A percentile compares a stretch with the other conserved stretches of the same genome.
These are phyloP conservation scores for Lathyrus tuberosus DNA, from an alignment of 306 rosid genomes.

Conservation along the genomic window DNA sequence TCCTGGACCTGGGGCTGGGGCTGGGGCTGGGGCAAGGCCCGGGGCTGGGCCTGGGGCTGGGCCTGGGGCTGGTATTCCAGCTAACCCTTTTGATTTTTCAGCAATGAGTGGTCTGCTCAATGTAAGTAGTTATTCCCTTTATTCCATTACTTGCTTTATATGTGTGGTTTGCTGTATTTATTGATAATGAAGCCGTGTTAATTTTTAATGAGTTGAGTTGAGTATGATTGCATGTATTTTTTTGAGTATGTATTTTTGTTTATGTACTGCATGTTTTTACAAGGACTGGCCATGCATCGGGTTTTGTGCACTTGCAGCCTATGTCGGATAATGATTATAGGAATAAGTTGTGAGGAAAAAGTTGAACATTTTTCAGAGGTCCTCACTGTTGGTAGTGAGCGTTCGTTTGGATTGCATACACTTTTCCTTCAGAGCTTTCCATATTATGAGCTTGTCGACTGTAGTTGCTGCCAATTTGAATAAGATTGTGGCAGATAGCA, in stretches of 20 bases:
- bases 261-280: slow-evolving; percentile 12
- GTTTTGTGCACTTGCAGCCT: slow-evolving; percentile 33
- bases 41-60: too few species aligned
- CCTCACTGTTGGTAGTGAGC: slow-evolving; percentile 16
- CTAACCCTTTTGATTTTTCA: slow-evolving; percentile 92
- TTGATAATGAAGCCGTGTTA: slow-evolving; percentile 13
- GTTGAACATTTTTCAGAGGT: background rate
- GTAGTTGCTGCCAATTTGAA: slow-evolving; percentile 24
- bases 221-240: slow-evolving; percentile 26
- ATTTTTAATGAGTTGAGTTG: slow-evolving; percentile 32
- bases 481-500: slow-evolving; percentile 27
- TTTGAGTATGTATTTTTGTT: slow-evolving; percentile 8
- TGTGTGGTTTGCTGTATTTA: slow-evolving; percentile 4
- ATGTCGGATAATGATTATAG: slow-evolving; percentile 21
- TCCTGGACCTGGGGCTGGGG: slow-evolving; percentile 61
- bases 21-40: slow-evolving; percentile 14
- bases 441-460: background rate
- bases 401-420: background rate
- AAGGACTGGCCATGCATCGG: background rate
- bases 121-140: slow-evolving; percentile 49
- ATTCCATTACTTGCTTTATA: slow-evolving; percentile 6
- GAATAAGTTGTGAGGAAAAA: slow-evolving; percentile 8
- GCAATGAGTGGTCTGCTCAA: slow-evolving; percentile 92
- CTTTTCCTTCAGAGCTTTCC: slow-evolving; percentile 25
- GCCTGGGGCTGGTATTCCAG: slow-evolving; percentile 58